phyloP scores from a whole-genome alignment of 257 asterid species.

The Solanum sejunctum region DNA sequence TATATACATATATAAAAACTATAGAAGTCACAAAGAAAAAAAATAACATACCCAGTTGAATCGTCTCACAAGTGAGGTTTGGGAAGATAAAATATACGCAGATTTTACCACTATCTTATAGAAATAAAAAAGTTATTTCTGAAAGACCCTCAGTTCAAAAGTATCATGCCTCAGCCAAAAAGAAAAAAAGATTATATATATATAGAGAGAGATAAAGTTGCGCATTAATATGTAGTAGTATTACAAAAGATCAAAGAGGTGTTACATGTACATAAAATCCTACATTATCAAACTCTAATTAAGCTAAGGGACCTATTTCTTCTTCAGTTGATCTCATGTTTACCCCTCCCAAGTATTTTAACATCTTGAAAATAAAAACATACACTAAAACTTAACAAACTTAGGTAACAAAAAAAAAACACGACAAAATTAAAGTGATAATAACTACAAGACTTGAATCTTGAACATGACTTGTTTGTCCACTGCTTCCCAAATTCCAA shows the following conservation, averaged over 20 bases:
- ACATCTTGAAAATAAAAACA: neutral
- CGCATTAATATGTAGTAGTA: neutral
- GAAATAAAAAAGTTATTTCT: no score
- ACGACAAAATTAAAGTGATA: neutral
- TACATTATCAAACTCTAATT: neutral
- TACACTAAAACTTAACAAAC: neutral
- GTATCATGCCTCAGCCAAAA: no score
- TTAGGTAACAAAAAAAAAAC: neutral
- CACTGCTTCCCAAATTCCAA: slow-evolving; percentile 36
- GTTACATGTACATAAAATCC: slow-evolving; percentile 4
- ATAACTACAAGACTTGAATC: slow-evolving; percentile 22
- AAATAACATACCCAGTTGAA: no score
- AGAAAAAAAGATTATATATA: neutral
- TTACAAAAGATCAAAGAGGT: slow-evolving; percentile 5
- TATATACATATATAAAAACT: no score
- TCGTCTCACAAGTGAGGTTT: no score
- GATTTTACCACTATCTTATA: no score
- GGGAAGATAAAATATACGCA: no score
- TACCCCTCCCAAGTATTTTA: slow-evolving; percentile 12
- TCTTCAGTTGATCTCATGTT: neutral
- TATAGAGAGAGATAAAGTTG: neutral
- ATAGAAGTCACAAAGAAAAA: no score
- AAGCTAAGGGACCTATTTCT: slow-evolving; percentile 5
- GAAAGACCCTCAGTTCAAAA: no score
- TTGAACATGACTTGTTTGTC: slow-evolving; percentile 52